These are phyloP conservation scores for Phialocephala sp. DNA, from an alignment of 2,329 filamentous ascomycete species.

Conservation along the genomic window DNA sequence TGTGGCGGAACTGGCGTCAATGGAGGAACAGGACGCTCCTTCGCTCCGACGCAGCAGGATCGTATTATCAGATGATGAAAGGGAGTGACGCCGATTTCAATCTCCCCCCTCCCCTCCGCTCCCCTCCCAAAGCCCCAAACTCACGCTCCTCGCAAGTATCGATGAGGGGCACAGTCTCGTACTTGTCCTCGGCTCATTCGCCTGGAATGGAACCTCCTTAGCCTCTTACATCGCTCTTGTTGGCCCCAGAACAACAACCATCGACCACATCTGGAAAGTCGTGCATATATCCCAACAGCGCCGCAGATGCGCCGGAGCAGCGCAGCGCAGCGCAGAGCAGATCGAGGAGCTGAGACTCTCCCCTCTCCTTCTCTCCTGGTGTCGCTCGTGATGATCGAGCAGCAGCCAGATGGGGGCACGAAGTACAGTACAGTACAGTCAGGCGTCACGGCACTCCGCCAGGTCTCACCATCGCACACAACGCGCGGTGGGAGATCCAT, in stretches of 20 bases:
- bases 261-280: constrained; percentile 27
- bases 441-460: constrained; percentile 10
- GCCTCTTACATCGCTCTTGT: constrained; percentile 5
- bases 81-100: not conserved
- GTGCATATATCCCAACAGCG: constrained; percentile 34
- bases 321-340: constrained; percentile 6
- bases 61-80: constrained; percentile 12
- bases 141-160: constrained; percentile 5
- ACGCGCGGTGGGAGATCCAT: constrained; percentile 20
- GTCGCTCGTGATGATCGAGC: not conserved
- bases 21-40: not conserved
- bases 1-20: constrained; percentile 19
- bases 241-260: constrained; percentile 27
- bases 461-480: constrained; percentile 9
- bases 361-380: not conserved
- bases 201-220: constrained; percentile 1
- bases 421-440: not conserved
- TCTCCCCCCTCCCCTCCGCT: too few species aligned
- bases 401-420: constrained; percentile 1
- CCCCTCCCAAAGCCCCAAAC: not conserved
- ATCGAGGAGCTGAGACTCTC: constrained; percentile 2
- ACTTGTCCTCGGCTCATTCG: constrained; percentile 6
- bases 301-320: constrained; percentile 31
- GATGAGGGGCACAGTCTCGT: constrained; percentile 13
- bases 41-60: too few species aligned